Evolutionary conservation across 495 filamentous ascomycete species (phyloP), one percentile per base, ranked within the genome.

Genomic region (Penicilliopsis zonata): DNA sequence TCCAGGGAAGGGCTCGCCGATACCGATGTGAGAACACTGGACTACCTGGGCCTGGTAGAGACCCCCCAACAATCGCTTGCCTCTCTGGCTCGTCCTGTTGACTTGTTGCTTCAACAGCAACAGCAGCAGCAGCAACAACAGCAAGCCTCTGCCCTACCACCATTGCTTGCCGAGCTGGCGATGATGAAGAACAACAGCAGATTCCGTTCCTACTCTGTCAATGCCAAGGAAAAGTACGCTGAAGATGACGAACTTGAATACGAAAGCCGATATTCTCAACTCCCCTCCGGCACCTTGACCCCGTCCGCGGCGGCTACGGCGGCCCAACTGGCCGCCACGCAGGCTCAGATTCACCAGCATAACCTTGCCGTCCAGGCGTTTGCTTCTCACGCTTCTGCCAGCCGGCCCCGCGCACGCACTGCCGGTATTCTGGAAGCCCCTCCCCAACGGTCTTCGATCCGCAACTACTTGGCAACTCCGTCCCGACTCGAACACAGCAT

Each of bases 151-250:
- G 56, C 60, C 18, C 52, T 78, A 19, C 74, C 72, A 30, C 80
- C 82, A 3, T 78, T 86, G 42, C 61, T 93, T n/a, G 81, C 81
- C 28, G 82, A 82, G 37, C 61, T 90, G 45, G 75, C 74, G 29
- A 73, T 83, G 44, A 77, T 75, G 40, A 83, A 80, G 53, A 85
- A 76, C 38, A 70, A 80, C 33, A 96, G 81, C 54, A 72, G 90
- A 28, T 86, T 95, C 57, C 76, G 90, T 12, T 98, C 90, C 18
- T 96, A 94, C 52, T 98, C 90, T 13, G 90, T 98, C 29, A 96
- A 98, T 55, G 90, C 92, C 24, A 95, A 92, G 54, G 90, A 95
- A 52, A 94, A 92, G 57, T 96, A 96, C 47, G 90, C 82, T 0
- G 78, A 82, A 47, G 86, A 93, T 35, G 86, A 94, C 39, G 88